Evolutionary conservation across 1,284 basidiomycete species (phyloP).

Genomic region (Cryptococcus sp.): DNA sequence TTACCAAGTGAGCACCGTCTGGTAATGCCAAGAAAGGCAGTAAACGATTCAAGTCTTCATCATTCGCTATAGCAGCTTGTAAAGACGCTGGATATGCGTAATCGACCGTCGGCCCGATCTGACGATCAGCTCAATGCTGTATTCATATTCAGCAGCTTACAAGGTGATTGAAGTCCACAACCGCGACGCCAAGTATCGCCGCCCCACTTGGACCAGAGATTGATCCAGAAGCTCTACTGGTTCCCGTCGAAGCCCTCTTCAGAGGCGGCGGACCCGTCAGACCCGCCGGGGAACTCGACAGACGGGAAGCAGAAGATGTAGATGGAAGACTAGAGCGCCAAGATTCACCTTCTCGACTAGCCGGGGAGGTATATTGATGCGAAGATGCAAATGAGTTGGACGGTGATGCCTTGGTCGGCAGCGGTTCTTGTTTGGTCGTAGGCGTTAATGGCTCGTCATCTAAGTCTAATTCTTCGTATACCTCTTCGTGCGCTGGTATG

Average conservation of each 20-base stretch:
- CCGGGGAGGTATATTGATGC: not conserved
- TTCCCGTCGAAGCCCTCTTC: not conserved
- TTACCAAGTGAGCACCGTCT: constrained; percentile 89
- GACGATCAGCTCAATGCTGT: constrained; percentile 10
- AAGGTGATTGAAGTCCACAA: constrained; percentile 87
- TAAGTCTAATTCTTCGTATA: not conserved
- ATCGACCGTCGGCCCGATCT: constrained; percentile 89
- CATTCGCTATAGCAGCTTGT: constrained; percentile 63
- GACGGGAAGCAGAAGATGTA: not conserved
- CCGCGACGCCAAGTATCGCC: constrained; percentile 67
- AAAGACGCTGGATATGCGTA: constrained; percentile 57
- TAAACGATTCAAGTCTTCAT: constrained; percentile 74
- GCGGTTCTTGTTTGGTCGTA: not conserved
- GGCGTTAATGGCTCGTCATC: not conserved
- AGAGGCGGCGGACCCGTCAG: not conserved
- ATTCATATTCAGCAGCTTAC: constrained; percentile 51
- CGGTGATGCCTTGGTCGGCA: not conserved
- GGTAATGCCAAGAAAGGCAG: constrained; percentile 96
- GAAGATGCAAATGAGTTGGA: not conserved
- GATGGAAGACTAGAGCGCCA: not conserved
- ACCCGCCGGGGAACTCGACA: not conserved
- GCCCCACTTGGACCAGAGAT: constrained; percentile 4
- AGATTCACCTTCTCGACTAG: too few species aligned
- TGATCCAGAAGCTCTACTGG: not conserved
- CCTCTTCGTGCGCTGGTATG: not conserved